Evolutionary conservation across 2,329 filamentous ascomycete species (phyloP), one percentile per base, ranked within the genome.

Genomic region (Periconia sp.): DNA sequence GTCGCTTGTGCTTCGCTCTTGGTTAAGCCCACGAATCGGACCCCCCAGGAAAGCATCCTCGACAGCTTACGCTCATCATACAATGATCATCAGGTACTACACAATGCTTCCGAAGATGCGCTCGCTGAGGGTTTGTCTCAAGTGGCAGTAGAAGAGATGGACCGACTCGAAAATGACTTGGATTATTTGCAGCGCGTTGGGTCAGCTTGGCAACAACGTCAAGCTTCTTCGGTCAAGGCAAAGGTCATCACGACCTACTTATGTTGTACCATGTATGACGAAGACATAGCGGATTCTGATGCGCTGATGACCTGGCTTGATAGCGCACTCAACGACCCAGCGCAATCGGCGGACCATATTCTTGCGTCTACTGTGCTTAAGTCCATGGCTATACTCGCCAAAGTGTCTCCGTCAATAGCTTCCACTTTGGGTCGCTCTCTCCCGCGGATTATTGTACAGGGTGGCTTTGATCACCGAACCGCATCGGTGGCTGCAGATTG

Each of bases 401-500:
- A 84, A 55, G 77, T 89, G 21, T 88, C 87, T 8, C 83, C 88
- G 5, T 75, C 81, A 2, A 86, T 87, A 53, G 89, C 91, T 10
- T 83, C 89, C 1, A 85, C 78, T 47, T 81, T 95, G 39, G 92
- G 88, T 59, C 85, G 89, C 22, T 82, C 90, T 13, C 77, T 99
- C 29, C 86, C 95, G 30, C 83, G 89, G 29, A 91, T 95, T 56
- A 89, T 99, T 46, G 89, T 96, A 1, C 91, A 96, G 65, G 86
- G 88, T 40, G 82, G 85, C 15, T 84, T 89, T 24, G 82, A 83
- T 42, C 81, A 83, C 12, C 76, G 81, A 19, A 89, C 85, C 10
- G 85, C 94, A 30, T 79, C 78, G 2, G 80, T 92, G 23, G 92
- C 92, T 19, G 90, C 92, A n/a, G 84, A 85, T 53, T 94, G 88